A percentile compares a stretch with the other conserved stretches of the same genome.
phyloP scores from a whole-genome alignment of 148 eudicot genomes.

The Drosera capensis region DNA sequence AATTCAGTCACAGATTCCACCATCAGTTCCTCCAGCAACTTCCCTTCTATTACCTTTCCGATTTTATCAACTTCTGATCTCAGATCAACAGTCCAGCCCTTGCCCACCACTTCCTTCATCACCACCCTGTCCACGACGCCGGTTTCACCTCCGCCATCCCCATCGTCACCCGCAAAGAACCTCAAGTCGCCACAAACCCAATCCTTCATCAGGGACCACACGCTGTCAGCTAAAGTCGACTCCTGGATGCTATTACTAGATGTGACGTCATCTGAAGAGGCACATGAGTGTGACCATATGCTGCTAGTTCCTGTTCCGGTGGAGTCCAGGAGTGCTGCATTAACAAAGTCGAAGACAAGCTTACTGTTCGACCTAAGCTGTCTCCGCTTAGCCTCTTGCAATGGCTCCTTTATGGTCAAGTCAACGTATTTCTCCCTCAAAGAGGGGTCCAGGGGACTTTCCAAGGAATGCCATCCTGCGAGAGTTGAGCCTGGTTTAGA shows the following conservation, averaged over 20 bases:
- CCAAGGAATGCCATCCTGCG: constrained; percentile 58
- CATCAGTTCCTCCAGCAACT: constrained; percentile 65
- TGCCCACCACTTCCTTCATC: constrained; percentile 63
- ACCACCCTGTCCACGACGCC: constrained; percentile 61
- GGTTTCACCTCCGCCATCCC: constrained; percentile 20
- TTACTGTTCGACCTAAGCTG: constrained; percentile 44
- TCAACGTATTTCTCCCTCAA: constrained; percentile 47
- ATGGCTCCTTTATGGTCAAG: constrained; percentile 22
- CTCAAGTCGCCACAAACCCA: constrained; percentile 27
- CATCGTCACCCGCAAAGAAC: neutral
- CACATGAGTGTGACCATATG: constrained; percentile 5
- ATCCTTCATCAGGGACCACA: constrained; percentile 52
- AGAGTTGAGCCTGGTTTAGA: constrained; percentile 24
- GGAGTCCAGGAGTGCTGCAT: constrained; percentile 38
- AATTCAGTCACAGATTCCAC: constrained; percentile 39
- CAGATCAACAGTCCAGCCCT: constrained; percentile 42
- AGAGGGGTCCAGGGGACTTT: constrained; percentile 71
- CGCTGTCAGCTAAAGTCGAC: constrained; percentile 20
- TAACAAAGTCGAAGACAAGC: constrained; percentile 81
- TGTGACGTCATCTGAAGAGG: constrained; percentile 1
- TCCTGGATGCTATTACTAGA: constrained; percentile 6
- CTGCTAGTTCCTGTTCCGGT: constrained; percentile 10
- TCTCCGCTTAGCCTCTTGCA: constrained; percentile 48
- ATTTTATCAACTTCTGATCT: constrained; percentile 35
- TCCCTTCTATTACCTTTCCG: constrained; percentile 57